Evolutionary conservation across 2,329 filamentous ascomycete species (phyloP).

Genomic region (Fusarium sp.): DNA sequence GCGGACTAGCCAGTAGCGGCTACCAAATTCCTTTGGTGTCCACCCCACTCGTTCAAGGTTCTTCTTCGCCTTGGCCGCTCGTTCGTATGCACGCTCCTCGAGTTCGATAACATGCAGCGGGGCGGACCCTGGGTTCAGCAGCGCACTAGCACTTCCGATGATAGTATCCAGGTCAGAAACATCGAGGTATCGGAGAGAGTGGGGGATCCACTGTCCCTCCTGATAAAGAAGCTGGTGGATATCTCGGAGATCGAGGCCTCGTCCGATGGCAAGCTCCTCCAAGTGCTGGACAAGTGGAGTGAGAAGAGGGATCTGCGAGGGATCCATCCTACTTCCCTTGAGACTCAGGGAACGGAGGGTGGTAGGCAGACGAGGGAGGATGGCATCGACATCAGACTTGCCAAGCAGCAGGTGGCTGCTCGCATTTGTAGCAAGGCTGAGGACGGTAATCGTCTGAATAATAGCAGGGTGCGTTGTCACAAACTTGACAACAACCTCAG

Average conservation of each 20-base stretch:
- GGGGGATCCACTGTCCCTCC: slow-evolving; percentile 55
- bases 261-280: slow-evolving; percentile 78
- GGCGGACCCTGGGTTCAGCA: slow-evolving; percentile 66
- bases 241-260: slow-evolving; percentile 69
- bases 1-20: slow-evolving; percentile 72
- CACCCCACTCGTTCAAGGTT: slow-evolving; percentile 71
- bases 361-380: slow-evolving; percentile 70
- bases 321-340: slow-evolving; percentile 74
- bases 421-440: slow-evolving; percentile 76
- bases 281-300: slow-evolving; percentile 70
- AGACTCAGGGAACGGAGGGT: slow-evolving; percentile 77
- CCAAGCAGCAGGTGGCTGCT: slow-evolving; percentile 75
- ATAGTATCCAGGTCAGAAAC: slow-evolving; percentile 69
- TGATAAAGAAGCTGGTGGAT: slow-evolving; percentile 70
- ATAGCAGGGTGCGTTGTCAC: slow-evolving; percentile 74
- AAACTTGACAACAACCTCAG: slow-evolving; percentile 73
- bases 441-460: slow-evolving; percentile 67
- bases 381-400: slow-evolving; percentile 67
- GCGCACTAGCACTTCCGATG: slow-evolving; percentile 63
- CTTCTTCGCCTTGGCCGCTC: slow-evolving; percentile 68
- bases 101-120: slow-evolving; percentile 81
- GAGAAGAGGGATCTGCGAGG: slow-evolving; percentile 69
- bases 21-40: slow-evolving; percentile 73
- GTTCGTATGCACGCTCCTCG: slow-evolving; percentile 70
- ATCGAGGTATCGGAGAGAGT: slow-evolving; percentile 76